These are phyloP conservation scores for Lactarius sanguifluus DNA, from an alignment of 768 basidiomycete species.

Conservation along the genomic window DNA sequence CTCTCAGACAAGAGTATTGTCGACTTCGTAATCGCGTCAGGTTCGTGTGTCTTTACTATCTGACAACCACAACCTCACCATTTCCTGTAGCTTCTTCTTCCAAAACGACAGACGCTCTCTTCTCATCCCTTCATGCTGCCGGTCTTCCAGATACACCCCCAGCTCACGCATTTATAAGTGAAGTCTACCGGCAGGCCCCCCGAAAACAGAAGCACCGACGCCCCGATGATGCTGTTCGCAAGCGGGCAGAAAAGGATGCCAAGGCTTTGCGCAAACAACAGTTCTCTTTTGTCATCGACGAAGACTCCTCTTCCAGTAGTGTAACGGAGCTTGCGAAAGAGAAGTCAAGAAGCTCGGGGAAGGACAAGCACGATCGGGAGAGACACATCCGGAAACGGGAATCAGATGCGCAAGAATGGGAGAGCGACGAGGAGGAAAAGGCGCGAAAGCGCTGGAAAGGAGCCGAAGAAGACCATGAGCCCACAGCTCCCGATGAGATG, in stretches of 20 bases:
- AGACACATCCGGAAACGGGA: constrained; percentile 78
- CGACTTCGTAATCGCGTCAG: constrained; percentile 85
- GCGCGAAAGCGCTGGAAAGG: constrained; percentile 60
- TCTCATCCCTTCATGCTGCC: constrained; percentile 66
- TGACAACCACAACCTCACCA: constrained; percentile 17
- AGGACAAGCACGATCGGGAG: constrained; percentile 56
- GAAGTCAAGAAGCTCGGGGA: constrained; percentile 38
- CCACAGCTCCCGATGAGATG: constrained; percentile 40
- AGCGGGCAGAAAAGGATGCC: constrained; percentile 73
- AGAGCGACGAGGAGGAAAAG: constrained; percentile 86
- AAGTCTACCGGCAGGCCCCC: constrained; percentile 76
- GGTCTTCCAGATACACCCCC: constrained; percentile 82
- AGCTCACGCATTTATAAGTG: constrained; percentile 74
- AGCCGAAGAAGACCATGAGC: constrained; percentile 42
- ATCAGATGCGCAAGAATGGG: constrained; percentile 80
- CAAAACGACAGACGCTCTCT: constrained; percentile 78
- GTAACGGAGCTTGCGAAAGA: constrained; percentile 39
- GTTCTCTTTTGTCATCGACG: constrained; percentile 84
- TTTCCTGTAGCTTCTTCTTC: constrained; percentile 64
- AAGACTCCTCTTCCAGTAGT: constrained; percentile 51
- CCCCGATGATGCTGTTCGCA: constrained; percentile 47
- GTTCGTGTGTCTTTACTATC: constrained; percentile 41
- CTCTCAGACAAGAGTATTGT: constrained; percentile 81
- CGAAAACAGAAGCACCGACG: constrained; percentile 74
- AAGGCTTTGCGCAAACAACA: constrained; percentile 67